Evolutionary conservation across 2,329 filamentous ascomycete genomes (phyloP).

Genomic region (Fusarium bulbicola): DNA sequence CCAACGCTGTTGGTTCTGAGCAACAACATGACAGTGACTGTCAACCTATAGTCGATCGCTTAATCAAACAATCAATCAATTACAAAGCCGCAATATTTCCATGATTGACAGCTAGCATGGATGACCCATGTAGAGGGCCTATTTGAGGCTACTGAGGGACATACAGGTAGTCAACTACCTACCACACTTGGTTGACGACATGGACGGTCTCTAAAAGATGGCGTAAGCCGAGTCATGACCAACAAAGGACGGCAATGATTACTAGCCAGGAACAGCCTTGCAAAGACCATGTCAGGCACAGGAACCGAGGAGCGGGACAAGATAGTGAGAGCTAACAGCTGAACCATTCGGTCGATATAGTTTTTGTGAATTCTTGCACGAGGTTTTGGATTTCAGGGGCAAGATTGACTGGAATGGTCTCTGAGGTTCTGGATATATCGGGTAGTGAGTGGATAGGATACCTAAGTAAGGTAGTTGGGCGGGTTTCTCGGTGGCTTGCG

Average conservation of each 20-base stretch:
- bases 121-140: background rate
- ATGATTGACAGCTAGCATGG: slow-evolving; percentile 27
- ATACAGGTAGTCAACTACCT: background rate
- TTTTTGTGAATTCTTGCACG: slow-evolving; percentile 25
- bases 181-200: background rate
- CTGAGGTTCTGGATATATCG: slow-evolving; percentile 11
- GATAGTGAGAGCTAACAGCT: background rate
- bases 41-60: slow-evolving; percentile 63
- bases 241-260: slow-evolving; percentile 29
- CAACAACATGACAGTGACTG: slow-evolving; percentile 90
- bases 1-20: slow-evolving; percentile 83
- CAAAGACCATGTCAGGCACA: slow-evolving; percentile 15
- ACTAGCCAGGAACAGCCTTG: slow-evolving; percentile 33
- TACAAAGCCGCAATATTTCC: slow-evolving; percentile 30
- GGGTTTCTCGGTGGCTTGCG: slow-evolving; percentile 22
- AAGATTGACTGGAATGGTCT: slow-evolving; percentile 27
- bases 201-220: slow-evolving; percentile 11
- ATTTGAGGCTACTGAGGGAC: slow-evolving; percentile 4
- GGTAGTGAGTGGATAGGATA: background rate
- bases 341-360: slow-evolving; percentile 20
- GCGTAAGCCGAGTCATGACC: slow-evolving; percentile 28
- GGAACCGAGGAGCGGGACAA: slow-evolving; percentile 8
- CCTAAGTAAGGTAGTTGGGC: background rate
- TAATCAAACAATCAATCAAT: slow-evolving; percentile 2
- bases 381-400: slow-evolving; percentile 31